Percentiles rank a stretch among this genome's conserved stretches.
Evolutionary conservation across 2,329 filamentous ascomycete genomes (phyloP).

Genomic region (Arthrobotrys musiformis): DNA sequence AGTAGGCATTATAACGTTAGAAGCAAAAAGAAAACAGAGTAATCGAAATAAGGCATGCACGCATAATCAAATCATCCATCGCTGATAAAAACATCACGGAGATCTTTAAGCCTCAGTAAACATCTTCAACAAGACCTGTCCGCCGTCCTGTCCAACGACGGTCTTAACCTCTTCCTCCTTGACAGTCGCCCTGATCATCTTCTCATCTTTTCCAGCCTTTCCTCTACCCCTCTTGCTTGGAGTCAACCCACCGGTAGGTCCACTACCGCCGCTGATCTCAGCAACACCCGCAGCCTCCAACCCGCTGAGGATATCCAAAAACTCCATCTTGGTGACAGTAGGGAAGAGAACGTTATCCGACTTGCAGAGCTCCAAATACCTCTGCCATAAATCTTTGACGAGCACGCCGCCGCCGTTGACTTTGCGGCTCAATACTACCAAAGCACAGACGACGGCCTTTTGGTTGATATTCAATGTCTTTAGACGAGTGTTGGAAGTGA

Average conservation of each 20-base stretch:
- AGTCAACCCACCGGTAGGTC: constrained; percentile 20
- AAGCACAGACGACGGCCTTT: constrained; percentile 89
- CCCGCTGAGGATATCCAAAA: constrained; percentile 89
- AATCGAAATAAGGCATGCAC: background rate
- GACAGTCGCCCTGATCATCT: constrained; percentile 48
- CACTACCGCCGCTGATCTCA: constrained; percentile 63
- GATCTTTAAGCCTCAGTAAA: constrained; percentile 32
- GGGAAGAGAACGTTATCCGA: constrained; percentile 83
- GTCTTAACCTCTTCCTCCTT: constrained; percentile 51
- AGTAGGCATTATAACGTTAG: background rate
- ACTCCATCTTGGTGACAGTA: constrained; percentile 88
- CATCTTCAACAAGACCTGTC: constrained; percentile 49
- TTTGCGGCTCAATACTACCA: constrained; percentile 82
- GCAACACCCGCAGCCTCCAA: constrained; percentile 88
- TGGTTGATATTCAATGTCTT: constrained; percentile 93
- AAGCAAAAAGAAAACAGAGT: background rate
- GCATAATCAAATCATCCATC: background rate
- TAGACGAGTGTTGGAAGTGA: constrained; percentile 84
- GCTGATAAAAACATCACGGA: background rate
- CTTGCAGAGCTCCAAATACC: constrained; percentile 84
- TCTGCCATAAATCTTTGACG: constrained; percentile 83
- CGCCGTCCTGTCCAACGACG: constrained; percentile 45
- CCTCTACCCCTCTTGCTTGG: constrained; percentile 46
- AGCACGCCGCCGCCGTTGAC: constrained; percentile 76
- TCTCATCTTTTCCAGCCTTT: constrained; percentile 35